phyloP scores from a whole-genome alignment of 140 eudicot species.

The Flaveria floridana region DNA sequence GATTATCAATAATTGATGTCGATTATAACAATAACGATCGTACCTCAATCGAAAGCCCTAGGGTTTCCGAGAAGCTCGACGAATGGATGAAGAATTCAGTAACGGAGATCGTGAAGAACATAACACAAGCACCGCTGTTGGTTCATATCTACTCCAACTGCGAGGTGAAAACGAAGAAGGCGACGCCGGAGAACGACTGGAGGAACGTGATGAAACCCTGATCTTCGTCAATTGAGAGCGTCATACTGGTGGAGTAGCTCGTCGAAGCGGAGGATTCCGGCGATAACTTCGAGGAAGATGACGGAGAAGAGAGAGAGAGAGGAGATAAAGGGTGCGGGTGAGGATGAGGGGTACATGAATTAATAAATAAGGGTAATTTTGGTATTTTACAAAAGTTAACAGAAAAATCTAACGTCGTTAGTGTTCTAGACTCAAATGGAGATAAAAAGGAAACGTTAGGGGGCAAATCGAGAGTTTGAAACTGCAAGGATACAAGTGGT shows the following conservation, averaged over 20 bases:
- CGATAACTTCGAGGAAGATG: conserved; percentile 6
- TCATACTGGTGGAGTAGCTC: conserved; percentile 62
- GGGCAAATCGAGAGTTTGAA: too few species aligned
- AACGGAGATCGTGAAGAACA: conserved; percentile 60
- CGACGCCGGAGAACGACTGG: conserved; percentile 39
- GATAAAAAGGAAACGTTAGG: too few species aligned
- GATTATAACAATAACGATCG: conserved; percentile 8
- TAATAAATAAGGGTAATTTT: too few species aligned
- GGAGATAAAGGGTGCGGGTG: too few species aligned
- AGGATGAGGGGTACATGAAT: too few species aligned
- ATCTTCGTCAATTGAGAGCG: conserved; percentile 45
- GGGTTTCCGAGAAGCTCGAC: conserved; percentile 43
- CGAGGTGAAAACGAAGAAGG: conserved; percentile 39
- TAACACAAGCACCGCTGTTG: conserved; percentile 57
- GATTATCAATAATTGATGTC: not conserved
- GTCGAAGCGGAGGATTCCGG: not conserved
- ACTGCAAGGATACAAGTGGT: too few species aligned
- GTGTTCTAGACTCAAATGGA: too few species aligned
- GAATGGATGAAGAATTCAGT: conserved; percentile 55
- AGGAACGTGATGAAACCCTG: conserved; percentile 5
- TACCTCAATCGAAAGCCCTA: conserved; percentile 33
- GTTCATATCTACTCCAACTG: conserved; percentile 47
- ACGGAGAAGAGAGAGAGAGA: conserved; percentile 6
- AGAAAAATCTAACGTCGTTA: too few species aligned
- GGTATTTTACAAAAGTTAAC: too few species aligned